Evolutionary conservation across 1,139 yeast genomes (phyloP).

Genomic region (Wickerhamomyces sp.): DNA sequence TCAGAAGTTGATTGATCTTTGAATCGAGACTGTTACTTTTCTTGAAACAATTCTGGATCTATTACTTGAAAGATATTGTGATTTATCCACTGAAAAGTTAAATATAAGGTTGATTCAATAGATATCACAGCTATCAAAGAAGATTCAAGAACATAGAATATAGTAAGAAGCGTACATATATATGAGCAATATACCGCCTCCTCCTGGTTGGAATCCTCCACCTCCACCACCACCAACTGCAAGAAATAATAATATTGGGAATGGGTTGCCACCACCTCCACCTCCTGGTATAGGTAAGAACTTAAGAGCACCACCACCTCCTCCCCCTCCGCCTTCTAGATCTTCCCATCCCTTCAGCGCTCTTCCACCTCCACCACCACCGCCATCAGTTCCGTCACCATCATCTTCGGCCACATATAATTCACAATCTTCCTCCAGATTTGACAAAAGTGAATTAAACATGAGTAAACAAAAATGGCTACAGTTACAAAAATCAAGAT

Average conservation of each 20-base stretch:
- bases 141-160: too few species aligned
- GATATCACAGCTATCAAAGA: too few species aligned
- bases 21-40: too few species aligned
- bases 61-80: too few species aligned
- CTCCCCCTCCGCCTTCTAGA: slow-evolving; percentile 15
- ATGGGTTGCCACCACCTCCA: slow-evolving; percentile 4
- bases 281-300: slow-evolving; percentile 23
- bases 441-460: slow-evolving; percentile 27
- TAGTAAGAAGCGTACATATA: neutral
- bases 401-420: slow-evolving; percentile 26
- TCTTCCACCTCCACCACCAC: slow-evolving; percentile 10
- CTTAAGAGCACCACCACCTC: too few species aligned
- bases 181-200: slow-evolving; percentile 12
- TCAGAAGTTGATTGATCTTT: too few species aligned
- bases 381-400: slow-evolving; percentile 24
- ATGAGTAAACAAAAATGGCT: slow-evolving; percentile 60
- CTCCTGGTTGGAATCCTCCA: slow-evolving; percentile 12
- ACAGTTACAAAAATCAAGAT: slow-evolving; percentile 57
- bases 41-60: too few species aligned
- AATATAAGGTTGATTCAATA: too few species aligned
- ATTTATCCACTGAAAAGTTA: too few species aligned
- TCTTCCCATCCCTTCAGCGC: slow-evolving; percentile 22
- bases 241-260: slow-evolving; percentile 1
- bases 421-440: slow-evolving; percentile 24
- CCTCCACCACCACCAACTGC: slow-evolving; percentile 25